Evolutionary conservation across 805 yeast genomes (phyloP).

Genomic region (Starmerella stigmatis): DNA sequence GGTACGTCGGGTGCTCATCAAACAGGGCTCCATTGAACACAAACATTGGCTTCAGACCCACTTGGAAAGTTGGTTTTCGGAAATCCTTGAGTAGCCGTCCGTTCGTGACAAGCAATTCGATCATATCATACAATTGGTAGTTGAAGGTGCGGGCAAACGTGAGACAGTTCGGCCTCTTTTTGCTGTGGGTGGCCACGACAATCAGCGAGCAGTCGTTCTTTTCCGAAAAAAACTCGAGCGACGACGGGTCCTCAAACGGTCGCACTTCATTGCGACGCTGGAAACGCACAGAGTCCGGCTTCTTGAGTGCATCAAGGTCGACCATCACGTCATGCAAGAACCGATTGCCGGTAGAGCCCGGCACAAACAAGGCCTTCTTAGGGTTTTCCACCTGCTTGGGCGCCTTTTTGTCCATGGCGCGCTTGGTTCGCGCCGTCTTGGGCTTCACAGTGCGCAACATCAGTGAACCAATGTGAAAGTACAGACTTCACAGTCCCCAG

Average conservation of each 20-base stretch:
- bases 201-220: conserved; percentile 84
- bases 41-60: conserved; percentile 92
- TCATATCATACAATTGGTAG: conserved; percentile 83
- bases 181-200: conserved; percentile 68
- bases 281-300: conserved; percentile 82
- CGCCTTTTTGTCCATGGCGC: conserved; percentile 83
- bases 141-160: conserved; percentile 86
- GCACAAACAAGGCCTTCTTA: conserved; percentile 81
- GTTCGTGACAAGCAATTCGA: conserved; percentile 60
- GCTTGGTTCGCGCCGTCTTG: conserved; percentile 87
- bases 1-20: conserved; percentile 76
- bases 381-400: conserved; percentile 82
- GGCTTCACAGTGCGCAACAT: conserved; percentile 54
- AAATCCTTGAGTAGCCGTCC: conserved; percentile 70
- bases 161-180: conserved; percentile 85
- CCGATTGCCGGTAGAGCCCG: conserved; percentile 74
- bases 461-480: background rate
- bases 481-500: background rate
- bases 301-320: conserved; percentile 80
- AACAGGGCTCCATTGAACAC: conserved; percentile 86
- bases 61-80: conserved; percentile 63
- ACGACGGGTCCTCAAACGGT: conserved; percentile 84
- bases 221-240: conserved; percentile 84
- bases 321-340: conserved; percentile 78
- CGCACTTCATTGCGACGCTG: conserved; percentile 76